A percentile compares a stretch with the other conserved stretches of the same genome.
phyloP scores from a whole-genome alignment of 352 stramenopile genomes.

The Pelagophyceae sp. region DNA sequence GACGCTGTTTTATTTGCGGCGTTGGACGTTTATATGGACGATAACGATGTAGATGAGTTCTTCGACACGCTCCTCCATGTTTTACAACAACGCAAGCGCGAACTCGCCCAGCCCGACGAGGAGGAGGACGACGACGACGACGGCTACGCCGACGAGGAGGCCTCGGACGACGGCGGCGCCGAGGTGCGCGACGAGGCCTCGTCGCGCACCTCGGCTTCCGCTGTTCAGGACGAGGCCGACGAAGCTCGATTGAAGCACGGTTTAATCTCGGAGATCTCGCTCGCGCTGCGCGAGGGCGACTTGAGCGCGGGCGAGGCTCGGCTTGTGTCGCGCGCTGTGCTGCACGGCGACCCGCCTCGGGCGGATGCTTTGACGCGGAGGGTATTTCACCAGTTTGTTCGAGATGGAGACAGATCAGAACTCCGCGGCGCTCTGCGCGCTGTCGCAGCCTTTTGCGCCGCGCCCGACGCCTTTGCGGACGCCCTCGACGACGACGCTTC shows the following conservation, averaged over 20 bases:
- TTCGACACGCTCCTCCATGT: conserved; percentile 7
- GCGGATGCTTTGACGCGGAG: not conserved
- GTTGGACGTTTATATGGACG: conserved; percentile 7
- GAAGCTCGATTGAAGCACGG: not conserved
- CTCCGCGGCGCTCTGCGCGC: not conserved
- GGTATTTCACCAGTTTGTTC: not conserved
- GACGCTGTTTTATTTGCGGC: conserved; percentile 4
- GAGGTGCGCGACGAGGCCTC: not conserved
- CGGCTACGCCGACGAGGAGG: not conserved
- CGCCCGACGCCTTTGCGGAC: not conserved
- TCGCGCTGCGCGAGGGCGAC: not conserved
- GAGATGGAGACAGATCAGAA: not conserved
- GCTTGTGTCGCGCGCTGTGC: not conserved
- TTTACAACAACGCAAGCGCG: not conserved
- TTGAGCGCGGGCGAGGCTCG: not conserved
- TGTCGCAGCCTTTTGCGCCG: not conserved
- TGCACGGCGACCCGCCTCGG: not conserved
- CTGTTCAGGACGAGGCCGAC: not conserved
- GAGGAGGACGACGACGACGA: not conserved
- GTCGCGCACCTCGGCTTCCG: not conserved
- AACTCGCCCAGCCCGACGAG: not conserved
- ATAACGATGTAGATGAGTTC: conserved; percentile 5
- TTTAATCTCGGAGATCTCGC: not conserved
- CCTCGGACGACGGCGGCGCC: no score
- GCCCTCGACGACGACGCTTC: not conserved